phyloP scores from a whole-genome alignment of 495 filamentous ascomycete genomes.

The Neurospora sp. region DNA sequence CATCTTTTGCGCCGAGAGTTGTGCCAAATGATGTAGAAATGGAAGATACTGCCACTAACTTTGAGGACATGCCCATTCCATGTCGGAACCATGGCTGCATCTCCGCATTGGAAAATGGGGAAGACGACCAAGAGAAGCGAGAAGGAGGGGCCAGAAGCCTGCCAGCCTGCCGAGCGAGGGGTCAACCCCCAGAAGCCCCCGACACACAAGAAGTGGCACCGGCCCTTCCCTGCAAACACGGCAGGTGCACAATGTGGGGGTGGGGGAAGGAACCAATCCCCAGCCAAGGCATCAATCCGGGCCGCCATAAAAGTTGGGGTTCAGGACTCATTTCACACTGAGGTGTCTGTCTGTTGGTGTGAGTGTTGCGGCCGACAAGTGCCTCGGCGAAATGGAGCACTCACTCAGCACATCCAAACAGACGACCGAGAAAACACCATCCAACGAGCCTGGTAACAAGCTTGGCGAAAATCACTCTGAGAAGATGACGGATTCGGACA shows the following conservation, averaged over 20 bases:
- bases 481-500: not conserved
- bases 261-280: not conserved
- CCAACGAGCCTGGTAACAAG: not conserved
- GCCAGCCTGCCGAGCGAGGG: not conserved
- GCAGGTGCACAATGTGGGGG: not conserved
- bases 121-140: not conserved
- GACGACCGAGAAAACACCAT: not conserved
- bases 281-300: not conserved
- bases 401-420: not conserved
- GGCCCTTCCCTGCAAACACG: not conserved
- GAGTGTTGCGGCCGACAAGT: not conserved
- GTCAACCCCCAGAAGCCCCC: not conserved
- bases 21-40: not conserved
- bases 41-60: not conserved
- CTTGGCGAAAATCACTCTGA: not conserved
- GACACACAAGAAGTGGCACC: not conserved
- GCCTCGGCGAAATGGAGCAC: not conserved
- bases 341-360: not conserved
- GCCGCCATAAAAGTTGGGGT: not conserved
- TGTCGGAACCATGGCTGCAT: not conserved
- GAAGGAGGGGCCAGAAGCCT: not conserved
- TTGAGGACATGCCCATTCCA: not conserved
- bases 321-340: not conserved
- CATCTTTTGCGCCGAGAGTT: not conserved
- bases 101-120: not conserved